Evolutionary conservation across 1,139 yeast genomes (phyloP).

Genomic region (Wickerhamiella pararugosa): DNA sequence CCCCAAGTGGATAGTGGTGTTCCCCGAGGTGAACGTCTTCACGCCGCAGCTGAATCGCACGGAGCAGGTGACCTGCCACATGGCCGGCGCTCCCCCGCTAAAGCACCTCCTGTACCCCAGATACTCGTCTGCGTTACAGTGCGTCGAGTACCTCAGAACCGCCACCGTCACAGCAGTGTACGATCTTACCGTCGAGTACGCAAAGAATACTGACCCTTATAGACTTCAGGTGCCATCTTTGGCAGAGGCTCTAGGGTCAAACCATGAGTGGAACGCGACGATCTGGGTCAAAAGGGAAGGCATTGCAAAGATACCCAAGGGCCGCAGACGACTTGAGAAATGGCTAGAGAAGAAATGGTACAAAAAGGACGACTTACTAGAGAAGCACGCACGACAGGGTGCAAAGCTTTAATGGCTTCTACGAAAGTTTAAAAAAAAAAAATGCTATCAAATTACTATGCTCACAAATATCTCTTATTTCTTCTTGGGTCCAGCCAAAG

Average conservation of each 20-base stretch:
- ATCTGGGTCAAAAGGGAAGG: constrained; percentile 37
- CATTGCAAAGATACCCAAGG: constrained; percentile 36
- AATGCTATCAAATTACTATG: background rate
- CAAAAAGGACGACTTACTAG: constrained; percentile 37
- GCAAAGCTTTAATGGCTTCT: background rate
- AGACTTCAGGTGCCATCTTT: constrained; percentile 18
- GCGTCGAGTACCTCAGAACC: constrained; percentile 18
- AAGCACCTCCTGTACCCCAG: constrained; percentile 36
- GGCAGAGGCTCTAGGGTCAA: constrained; percentile 17
- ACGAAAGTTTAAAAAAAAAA: background rate
- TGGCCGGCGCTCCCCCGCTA: constrained; percentile 30
- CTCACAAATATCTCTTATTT: constrained; percentile 19
- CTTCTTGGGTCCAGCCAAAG: constrained; percentile 63
- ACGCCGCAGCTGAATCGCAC: constrained; percentile 14
- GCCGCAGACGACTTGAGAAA: constrained; percentile 41
- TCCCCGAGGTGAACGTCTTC: constrained; percentile 25
- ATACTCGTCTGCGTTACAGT: constrained; percentile 22
- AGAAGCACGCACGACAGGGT: background rate
- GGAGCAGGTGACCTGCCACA: constrained; percentile 18
- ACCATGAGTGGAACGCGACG: constrained; percentile 29
- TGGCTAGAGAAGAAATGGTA: constrained; percentile 63
- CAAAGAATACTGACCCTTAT: constrained; percentile 16
- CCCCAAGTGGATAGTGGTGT: constrained; percentile 21
- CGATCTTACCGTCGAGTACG: constrained; percentile 39
- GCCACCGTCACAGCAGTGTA: constrained; percentile 24